Conservation (phyloP, 768 basidiomycete species). For the Trametes cubensis region DNA sequence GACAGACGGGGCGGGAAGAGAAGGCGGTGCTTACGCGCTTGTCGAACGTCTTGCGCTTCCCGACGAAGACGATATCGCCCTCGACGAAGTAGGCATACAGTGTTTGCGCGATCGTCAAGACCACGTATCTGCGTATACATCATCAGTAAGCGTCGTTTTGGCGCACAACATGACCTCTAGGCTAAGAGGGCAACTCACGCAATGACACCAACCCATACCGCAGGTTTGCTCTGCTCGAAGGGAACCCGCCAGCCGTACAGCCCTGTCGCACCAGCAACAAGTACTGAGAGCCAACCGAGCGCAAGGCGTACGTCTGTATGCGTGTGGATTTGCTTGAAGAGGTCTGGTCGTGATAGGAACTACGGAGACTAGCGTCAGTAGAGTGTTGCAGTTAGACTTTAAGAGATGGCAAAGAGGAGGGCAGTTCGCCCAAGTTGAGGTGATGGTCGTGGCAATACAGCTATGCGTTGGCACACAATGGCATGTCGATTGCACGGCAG, state of each 20-base stretch:
- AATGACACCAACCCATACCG: slow-evolving; percentile 77
- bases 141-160: not conserved
- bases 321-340: slow-evolving; percentile 84
- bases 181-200: slow-evolving; percentile 56
- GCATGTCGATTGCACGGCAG: not conserved
- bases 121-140: slow-evolving; percentile 58
- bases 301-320: slow-evolving; percentile 89
- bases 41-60: slow-evolving; percentile 87
- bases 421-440: not conserved
- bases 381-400: too few species aligned
- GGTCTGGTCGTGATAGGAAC: slow-evolving; percentile 77
- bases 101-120: slow-evolving; percentile 71
- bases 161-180: too few species aligned
- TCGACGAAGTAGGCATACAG: slow-evolving; percentile 88
- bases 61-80: slow-evolving; percentile 82
- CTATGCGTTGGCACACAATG: not conserved
- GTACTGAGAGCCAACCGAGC: slow-evolving; percentile 85
- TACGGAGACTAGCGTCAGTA: slow-evolving; percentile 34
- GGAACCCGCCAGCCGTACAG: slow-evolving; percentile 85
- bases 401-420: not conserved
- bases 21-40: slow-evolving; percentile 63
- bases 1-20: not conserved
- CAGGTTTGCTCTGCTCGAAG: slow-evolving; percentile 87
- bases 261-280: slow-evolving; percentile 79
- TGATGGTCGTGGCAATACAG: not conserved